Evolutionary conservation across 1,139 yeast genomes (phyloP), one percentile per base, ranked within the genome.

Genomic region (Candida labiduridarum): DNA sequence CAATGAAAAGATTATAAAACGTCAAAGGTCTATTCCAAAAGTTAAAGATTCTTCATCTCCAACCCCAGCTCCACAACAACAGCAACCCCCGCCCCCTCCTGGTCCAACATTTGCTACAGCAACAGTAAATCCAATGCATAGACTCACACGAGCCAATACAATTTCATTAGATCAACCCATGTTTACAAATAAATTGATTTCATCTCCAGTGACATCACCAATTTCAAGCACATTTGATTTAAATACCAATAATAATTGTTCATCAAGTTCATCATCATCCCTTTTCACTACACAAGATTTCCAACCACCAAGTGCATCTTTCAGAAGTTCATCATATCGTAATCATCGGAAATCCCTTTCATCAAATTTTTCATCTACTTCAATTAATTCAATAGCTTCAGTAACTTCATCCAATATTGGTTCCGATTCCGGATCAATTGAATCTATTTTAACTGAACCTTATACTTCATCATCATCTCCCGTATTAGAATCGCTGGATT

Each of bases 301-400:
- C 44, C 71, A 64, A 48, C 77, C 76, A 3, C 77, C 77, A 25
- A 53, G 66, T 11, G 64, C 75, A 8, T 62, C 63, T 14, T 71
- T 71, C 51, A 62, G 62, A 39, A 56, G 47, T 25, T 27, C 45
- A 7, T 34, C 46, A n/a, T 46, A 39, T 41, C 34, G 59, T 16
- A 8, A 33, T 51, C 62, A 60, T 49, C 52, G 61, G 41, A 63
- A 59, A 44, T 63, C 69, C 4, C 53, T 54, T 44, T 66, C 70
- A n/a, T 56, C 61, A 12, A 59, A 51, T 7, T 61, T 71, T 33
- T 58, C 67, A 33, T 63, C 65, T 43, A 66, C 70, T 35, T 61
- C 67, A 16, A 39, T 50, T 22, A 39, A 39, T 12, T 50, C 56
- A 25, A 47, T 50, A 8, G 48, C 47, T 35, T 52, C 54, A 15